Base-by-base conservation (phyloP, 140 eudicot species). In the Senecio squalidus region DNA sequence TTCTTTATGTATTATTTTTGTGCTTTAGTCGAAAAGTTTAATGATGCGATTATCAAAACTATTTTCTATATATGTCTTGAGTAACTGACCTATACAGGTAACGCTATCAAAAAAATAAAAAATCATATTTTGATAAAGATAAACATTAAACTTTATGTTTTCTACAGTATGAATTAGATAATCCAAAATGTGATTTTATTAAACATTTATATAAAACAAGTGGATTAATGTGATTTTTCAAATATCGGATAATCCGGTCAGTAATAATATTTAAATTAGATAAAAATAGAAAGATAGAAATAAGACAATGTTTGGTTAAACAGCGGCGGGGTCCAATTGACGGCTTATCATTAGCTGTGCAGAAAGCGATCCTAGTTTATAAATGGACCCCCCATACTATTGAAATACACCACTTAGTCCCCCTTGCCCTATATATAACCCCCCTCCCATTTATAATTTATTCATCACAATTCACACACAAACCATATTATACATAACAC, bases 321-420 rank as follows among this genome's bases (percentile, higher is more conserved):
- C 65, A 62, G 15, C 47, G 24, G 58, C 21, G 85, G 94, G 75
- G 90, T 81, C 85, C 96, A 64, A 21, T 38, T 53, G 91, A 81
- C 71, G 77, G 86, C 83, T 71, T 59, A 22, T 29, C 25, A 76
- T 82, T 82, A 82, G 97, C 95, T 84, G 92, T 79, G 71, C 28
- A 15, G 85, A 84, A 76, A 89, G 88, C 78, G 51, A 72, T 75
- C 31, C 16, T 23, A 55, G 2, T 23, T 39, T 44, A 8, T 52
- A 51, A 43, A 20, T 54, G 26, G 31, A 11, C 70, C 64, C 69
- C 60, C n/a, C 33, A 28, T 55, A 63, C 60, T 70, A 64, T 69
- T 57, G 30, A 47, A 58, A 45, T 53, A 73, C 15, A 33, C 41
- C 52, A 26, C 27, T 34, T 17, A 36, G 65, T 66, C 76, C 59